Evolutionary conservation across 345 rosid genomes (phyloP).

Genomic region (Lumnitzera racemosa): DNA sequence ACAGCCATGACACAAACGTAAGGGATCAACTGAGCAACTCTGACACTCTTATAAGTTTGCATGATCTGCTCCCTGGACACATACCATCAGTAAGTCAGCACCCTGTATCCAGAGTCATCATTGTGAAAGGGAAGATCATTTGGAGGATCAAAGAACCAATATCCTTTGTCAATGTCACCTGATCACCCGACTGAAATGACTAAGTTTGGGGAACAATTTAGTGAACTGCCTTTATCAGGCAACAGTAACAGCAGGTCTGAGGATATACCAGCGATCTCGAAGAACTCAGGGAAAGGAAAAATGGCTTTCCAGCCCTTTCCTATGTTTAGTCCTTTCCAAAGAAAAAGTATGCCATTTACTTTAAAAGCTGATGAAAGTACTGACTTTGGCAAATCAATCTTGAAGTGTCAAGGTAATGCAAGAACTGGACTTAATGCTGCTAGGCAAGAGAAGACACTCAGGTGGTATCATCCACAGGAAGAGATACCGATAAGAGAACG

Average conservation of each 20-base stretch:
- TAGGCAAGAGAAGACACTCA: conserved; percentile 1
- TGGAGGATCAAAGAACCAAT: conserved; percentile 6
- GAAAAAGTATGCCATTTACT: conserved; percentile 7
- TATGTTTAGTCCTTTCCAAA: conserved; percentile 16
- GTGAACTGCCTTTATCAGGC: conserved; percentile 16
- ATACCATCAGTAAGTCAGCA: conserved; percentile 13
- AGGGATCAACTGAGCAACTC: conserved; percentile 20
- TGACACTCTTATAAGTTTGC: conserved; percentile 29
- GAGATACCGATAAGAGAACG: conserved; percentile 18
- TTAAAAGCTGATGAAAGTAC: conserved; percentile 8
- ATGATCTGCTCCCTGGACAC: conserved; percentile 74
- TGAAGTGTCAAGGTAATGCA: not conserved
- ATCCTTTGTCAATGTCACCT: conserved; percentile 2
- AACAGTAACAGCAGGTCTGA: conserved; percentile 18
- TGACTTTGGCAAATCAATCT: not conserved
- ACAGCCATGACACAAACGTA: conserved; percentile 15
- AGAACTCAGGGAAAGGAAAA: conserved; percentile 19
- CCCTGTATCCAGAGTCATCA: conserved; percentile 8
- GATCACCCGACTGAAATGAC: conserved; percentile 15
- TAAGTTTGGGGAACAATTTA: conserved; percentile 12
- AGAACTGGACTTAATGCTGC: not conserved
- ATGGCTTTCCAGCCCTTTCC: conserved; percentile 19
- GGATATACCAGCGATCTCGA: conserved; percentile 9
- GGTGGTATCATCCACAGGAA: conserved; percentile 13
- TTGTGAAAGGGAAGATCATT: conserved; percentile 11